Conservation (phyloP, 192 early-diverging fungal species). For the Coemansia brasiliensis region DNA sequence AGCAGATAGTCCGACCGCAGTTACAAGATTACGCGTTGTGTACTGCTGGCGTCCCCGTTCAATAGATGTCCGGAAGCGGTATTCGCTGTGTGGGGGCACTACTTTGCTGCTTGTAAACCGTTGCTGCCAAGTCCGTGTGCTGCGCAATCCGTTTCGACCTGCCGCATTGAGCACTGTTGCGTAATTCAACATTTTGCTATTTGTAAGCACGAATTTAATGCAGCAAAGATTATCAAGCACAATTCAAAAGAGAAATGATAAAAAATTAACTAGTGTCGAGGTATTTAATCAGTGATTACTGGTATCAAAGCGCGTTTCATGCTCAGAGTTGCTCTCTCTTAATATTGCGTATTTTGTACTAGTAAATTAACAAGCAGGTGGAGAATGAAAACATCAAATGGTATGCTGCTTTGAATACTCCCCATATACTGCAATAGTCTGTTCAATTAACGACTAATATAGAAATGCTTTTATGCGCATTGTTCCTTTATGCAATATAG, state of each 20-base stretch:
- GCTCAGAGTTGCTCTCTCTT: too few species aligned
- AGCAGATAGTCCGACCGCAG: slow-evolving; percentile 26
- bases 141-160: slow-evolving; percentile 5
- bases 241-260: neutral
- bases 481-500: too few species aligned
- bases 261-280: neutral
- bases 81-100: slow-evolving; percentile 31
- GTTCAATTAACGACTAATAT: too few species aligned
- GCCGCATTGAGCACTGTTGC: neutral
- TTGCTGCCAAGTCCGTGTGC: neutral
- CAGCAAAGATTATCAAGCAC: neutral
- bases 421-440: too few species aligned
- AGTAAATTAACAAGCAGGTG: too few species aligned
- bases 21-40: slow-evolving; percentile 21
- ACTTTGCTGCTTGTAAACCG: neutral
- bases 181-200: too few species aligned
- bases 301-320: too few species aligned
- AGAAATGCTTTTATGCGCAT: too few species aligned
- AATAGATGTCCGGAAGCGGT: slow-evolving; percentile 45
- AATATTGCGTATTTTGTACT: too few species aligned
- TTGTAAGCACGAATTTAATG: neutral
- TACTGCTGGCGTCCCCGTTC: slow-evolving; percentile 48
- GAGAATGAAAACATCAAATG: too few species aligned
- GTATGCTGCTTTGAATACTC: too few species aligned
- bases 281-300: neutral